Evolutionary conservation across 345 rosid species (phyloP), one percentile per base, ranked within the genome.

Genomic region (Bruguiera sexangula): DNA sequence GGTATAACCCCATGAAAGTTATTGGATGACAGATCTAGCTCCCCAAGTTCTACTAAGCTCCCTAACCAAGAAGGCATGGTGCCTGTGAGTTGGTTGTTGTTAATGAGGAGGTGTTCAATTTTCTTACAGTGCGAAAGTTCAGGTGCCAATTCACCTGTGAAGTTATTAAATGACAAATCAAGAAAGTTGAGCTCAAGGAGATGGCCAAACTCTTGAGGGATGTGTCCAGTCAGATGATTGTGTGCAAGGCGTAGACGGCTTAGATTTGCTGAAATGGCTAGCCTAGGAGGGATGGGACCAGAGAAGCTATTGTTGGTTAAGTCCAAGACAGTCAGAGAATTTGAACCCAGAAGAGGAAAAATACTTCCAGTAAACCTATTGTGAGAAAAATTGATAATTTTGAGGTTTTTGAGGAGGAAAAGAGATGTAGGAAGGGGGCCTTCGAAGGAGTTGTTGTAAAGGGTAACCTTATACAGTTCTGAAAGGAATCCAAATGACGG

Each of bases 391-490:
- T 87, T 93, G 78, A 93, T 89, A 32, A 85, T 93, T 75, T 78
- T 81, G 62, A 94, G 84, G 62, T 84, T 87, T 63, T 78, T 89
- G 31, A 94, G 81, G 30, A 59, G 85, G 81, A 69, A 79, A 37
- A 94, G 84, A 69, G 96, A 85, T 30, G 53, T 22, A 0, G 97
- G 97, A 63, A 91, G 85, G 26, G 84, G 86, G 31, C 98, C 98
- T 65, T 83, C 69, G 27, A 93, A 82, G 65, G 91, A 86, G 75
- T 93, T 93, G 82, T 91, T 91, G 81, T 91, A 93, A 52, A 93
- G 85, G 7, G 89, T 82, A 46, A 89, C 36, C 67, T 79, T 81
- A 57, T 80, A 63, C 16, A 89, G 81, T 36, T 80, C 68, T 29
- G 86, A 82, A 69, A 93, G 93, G 78, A 82, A 81, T 66, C 85